A percentile compares a stretch with the other conserved stretches of the same genome.
Conservation (phyloP, 176 grass and related monocot genomes). For the Miscanthus lutarioriparius region DNA sequence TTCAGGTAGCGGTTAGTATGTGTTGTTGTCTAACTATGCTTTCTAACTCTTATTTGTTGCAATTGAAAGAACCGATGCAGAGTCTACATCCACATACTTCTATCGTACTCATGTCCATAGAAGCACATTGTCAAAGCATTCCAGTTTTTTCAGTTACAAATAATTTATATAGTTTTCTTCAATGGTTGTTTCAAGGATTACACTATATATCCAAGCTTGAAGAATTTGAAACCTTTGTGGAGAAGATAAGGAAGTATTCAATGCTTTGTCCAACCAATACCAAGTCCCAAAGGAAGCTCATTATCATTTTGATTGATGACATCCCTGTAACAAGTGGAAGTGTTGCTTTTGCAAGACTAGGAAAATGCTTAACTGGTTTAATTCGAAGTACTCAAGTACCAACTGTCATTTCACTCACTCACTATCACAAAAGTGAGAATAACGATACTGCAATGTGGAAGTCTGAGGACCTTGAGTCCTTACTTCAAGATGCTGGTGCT, state of each 20-base stretch:
- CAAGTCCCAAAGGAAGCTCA: constrained; percentile 55
- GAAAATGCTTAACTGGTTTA: constrained; percentile 72
- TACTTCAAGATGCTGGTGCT: constrained; percentile 80
- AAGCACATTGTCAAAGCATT: constrained; percentile 15
- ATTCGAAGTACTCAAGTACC: constrained; percentile 68
- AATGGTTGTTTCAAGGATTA: constrained; percentile 54
- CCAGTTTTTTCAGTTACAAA: constrained; percentile 12
- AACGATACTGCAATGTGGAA: constrained; percentile 48
- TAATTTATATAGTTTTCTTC: constrained; percentile 31
- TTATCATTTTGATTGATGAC: constrained; percentile 86
- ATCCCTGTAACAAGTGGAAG: constrained; percentile 80
- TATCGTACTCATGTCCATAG: neutral
- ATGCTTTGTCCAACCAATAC: constrained; percentile 53
- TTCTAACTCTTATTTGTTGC: constrained; percentile 11
- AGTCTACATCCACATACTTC: neutral
- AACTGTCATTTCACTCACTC: constrained; percentile 80
- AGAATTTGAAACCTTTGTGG: constrained; percentile 85
- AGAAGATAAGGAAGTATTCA: constrained; percentile 89
- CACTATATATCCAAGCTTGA: constrained; percentile 92
- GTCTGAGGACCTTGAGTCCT: constrained; percentile 73
- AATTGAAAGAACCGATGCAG: neutral
- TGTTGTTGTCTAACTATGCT: neutral
- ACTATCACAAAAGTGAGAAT: constrained; percentile 76
- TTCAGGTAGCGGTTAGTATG: constrained; percentile 33
- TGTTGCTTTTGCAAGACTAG: constrained; percentile 73